Percentiles rank a stretch among this genome's conserved stretches.
Evolutionary conservation across 768 basidiomycete genomes (phyloP).

Genomic region (Termitomyces sp.): DNA sequence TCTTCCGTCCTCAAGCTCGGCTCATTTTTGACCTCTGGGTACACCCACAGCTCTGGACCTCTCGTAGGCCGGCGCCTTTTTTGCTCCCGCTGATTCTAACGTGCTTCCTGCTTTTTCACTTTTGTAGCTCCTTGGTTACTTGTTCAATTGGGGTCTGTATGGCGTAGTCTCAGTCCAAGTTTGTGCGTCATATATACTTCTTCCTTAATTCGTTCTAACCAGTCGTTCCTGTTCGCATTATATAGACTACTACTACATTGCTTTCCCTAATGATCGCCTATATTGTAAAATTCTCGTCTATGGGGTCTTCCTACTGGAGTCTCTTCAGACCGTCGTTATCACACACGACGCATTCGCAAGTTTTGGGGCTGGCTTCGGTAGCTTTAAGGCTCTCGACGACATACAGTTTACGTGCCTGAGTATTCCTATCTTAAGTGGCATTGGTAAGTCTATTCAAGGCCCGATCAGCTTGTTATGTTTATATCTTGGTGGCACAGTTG

Average conservation of each 20-base stretch:
- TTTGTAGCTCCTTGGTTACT: constrained; percentile 27
- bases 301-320: constrained; percentile 27
- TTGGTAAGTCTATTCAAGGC: constrained; percentile 19
- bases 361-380: constrained; percentile 28
- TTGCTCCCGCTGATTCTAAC: neutral
- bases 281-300: constrained; percentile 27
- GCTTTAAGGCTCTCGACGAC: constrained; percentile 23
- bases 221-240: neutral
- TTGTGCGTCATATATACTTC: constrained; percentile 19
- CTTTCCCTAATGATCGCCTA: constrained; percentile 27
- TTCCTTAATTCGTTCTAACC: neutral
- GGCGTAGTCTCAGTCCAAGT: constrained; percentile 31
- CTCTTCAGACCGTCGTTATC: constrained; percentile 26
- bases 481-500: constrained; percentile 20
- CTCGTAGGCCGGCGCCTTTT: constrained; percentile 12
- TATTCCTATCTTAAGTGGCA: constrained; percentile 29
- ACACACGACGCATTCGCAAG: constrained; percentile 26
- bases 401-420: constrained; percentile 26
- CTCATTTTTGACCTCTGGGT: neutral
- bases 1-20: neutral
- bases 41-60: constrained; percentile 19
- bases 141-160: constrained; percentile 28
- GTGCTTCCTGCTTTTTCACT: neutral
- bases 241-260: constrained; percentile 31
- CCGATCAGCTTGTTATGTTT: neutral